Base-by-base conservation (phyloP, 1,139 yeast species). In the Suhomyces guaymorum region DNA sequence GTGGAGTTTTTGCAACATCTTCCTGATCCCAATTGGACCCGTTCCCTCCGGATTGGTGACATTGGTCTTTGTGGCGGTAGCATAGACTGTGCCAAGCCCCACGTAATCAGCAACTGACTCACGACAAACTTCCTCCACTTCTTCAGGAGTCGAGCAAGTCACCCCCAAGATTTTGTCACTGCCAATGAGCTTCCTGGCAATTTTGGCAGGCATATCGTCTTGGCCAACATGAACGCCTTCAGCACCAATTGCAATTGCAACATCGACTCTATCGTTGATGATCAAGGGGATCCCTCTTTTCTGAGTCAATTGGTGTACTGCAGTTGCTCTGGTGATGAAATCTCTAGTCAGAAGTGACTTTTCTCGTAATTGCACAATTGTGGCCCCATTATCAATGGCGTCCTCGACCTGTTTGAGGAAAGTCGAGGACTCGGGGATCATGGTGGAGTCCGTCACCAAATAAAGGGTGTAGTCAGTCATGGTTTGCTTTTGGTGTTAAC, bases 161-260 rank as follows among this genome's bases (percentile, higher is more conserved):
- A 90, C 81, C 1, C 97, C 97, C 28, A 90, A 57, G 40, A 90
- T 82, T 61, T 82, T 87, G 39, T 76, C 68, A 1, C 80, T 75
- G 0, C 96, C 96, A 15, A 90, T 59, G 26, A 86, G 51, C 47
- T 66, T 55, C 26, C 97, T 60, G 1, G 78, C 94, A 17, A 70
- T 46, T 1, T 59, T 57, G 2, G 83, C 82, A 2, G 74, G 74
- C 87, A 90, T 85, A 54, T 90, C 97, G 39, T 83, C 92, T 57
- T 89, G 97, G 1, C 97, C 97, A 14, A 90, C 88, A 62, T 90
- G 97, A 11, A 90, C 83, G 22, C 96, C 96, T 41, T 89, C 96
- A 0, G 96, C 96, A 49, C 77, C 94, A 36, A 87, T 70, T 0
- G 97, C 97, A 33, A 89, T 63, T 0, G 96, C 97, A 5, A 90